These are phyloP conservation scores for Dorcoceras hygrometricum DNA, from an alignment of 257 asterid genomes.

Conservation along the genomic window DNA sequence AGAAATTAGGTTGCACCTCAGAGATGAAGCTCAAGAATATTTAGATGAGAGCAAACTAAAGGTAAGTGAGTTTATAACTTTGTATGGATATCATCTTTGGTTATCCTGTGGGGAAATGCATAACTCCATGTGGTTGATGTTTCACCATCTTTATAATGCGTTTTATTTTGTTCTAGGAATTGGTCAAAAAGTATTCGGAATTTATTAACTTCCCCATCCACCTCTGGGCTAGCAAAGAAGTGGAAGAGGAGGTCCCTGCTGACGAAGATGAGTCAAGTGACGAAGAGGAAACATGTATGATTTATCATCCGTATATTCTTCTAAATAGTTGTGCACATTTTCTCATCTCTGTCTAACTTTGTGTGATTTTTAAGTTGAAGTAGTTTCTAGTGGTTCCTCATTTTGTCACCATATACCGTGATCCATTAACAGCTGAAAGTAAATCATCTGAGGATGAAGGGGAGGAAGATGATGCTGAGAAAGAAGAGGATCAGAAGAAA, in stretches of 20 bases:
- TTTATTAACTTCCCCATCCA: slow-evolving; percentile 87
- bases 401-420: slow-evolving; percentile 20
- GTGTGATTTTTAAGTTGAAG: not conserved
- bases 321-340: slow-evolving; percentile 9
- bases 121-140: not conserved
- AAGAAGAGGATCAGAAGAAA: slow-evolving; percentile 71
- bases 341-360: not conserved
- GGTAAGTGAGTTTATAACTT: slow-evolving; percentile 54
- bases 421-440: slow-evolving; percentile 59
- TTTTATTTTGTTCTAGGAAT: slow-evolving; percentile 45
- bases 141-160: slow-evolving; percentile 14
- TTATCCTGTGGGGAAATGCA: not conserved
- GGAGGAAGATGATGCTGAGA: slow-evolving; percentile 68
- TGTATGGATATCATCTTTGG: not conserved
- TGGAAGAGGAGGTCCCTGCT: slow-evolving; percentile 86
- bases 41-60: slow-evolving; percentile 73
- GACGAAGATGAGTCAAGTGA: slow-evolving; percentile 73
- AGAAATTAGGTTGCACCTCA: slow-evolving; percentile 80
- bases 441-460: slow-evolving; percentile 59
- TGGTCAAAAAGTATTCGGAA: slow-evolving; percentile 86
- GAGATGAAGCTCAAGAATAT: slow-evolving; percentile 93
- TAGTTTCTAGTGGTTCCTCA: slow-evolving; percentile 3
- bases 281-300: slow-evolving; percentile 68
- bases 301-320: slow-evolving; percentile 10
- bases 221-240: slow-evolving; percentile 90